Base-by-base conservation (phyloP, 805 yeast genomes). In the Saccharomycopsis schoenii region DNA sequence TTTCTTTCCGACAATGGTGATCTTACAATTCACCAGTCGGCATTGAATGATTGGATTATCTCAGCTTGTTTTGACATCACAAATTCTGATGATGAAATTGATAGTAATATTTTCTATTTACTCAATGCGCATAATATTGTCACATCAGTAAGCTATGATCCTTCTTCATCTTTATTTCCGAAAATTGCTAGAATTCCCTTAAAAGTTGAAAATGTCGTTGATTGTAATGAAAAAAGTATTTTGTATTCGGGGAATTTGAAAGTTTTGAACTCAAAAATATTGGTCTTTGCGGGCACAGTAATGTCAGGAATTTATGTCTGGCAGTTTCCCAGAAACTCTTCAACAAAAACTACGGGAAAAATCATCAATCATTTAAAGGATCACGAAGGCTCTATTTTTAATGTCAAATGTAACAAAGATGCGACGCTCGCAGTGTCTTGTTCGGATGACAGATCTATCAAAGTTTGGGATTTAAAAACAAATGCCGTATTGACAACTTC, bases 371-470 rank as follows among this genome's bases (percentile, higher is more conserved):
- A 78, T 42, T 75, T 93, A 58, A 79, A 80, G 0, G 87, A 85
- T 0, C 99, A 94, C 73, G 91, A 86, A 70, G 99, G 99, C 1
- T 88, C 97, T 0, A 91, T 93, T 36, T 93, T 94, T 72, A 88
- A 87, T 36, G 91, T 91, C 4, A 78, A 78, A 17, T 76, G 87
- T 40, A 87, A 89, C 62, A 64, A 70, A 0, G 74, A 78, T 58
- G 89, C 86, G 4, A 70, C 74, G 55, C 77, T 73, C 60, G 73
- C 89, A 8, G 83, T 86, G 1, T 84, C 93, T 57, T 94, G 99
- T 70, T 93, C 98, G 0, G 98, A 94, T 71, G 99, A 93, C 69
- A 78, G 99, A 64, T 88, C 97, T 0, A 83, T 94, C 60, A 86
- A 84, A 61, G 70, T 93, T 5, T 91, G 91, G 85, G 83, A 83